Evolutionary conservation across 148 eudicot species (phyloP).

Genomic region (Silene latifolia): DNA sequence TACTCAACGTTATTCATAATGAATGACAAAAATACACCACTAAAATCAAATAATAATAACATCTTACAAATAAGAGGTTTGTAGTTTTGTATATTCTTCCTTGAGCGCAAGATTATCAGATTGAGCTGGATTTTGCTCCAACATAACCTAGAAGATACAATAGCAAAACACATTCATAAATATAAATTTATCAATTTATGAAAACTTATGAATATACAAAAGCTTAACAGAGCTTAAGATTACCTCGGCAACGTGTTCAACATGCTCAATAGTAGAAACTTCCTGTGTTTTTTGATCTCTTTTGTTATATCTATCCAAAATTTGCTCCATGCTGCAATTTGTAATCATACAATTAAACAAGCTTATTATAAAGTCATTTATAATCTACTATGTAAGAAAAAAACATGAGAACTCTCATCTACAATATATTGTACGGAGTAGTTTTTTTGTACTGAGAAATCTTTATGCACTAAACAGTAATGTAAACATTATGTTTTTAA

Average conservation of each 20-base stretch:
- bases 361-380: no score
- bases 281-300: constrained; percentile 24
- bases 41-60: neutral
- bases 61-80: neutral
- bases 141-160: constrained; percentile 4
- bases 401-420: no score
- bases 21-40: neutral
- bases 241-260: constrained; percentile 37
- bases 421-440: no score
- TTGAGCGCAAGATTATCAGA: constrained; percentile 32
- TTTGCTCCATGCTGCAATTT: constrained; percentile 46
- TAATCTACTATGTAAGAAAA: no score
- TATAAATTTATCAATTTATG: neutral
- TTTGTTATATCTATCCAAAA: constrained; percentile 40
- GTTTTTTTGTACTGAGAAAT: no score
- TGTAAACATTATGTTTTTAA: no score
- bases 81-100: constrained; percentile 40
- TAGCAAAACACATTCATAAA: neutral
- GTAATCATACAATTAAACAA: neutral
- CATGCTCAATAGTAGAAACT: constrained; percentile 31
- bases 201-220: no score
- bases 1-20: no score
- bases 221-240: neutral
- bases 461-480: no score
- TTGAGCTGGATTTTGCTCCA: constrained; percentile 21